phyloP scores from a whole-genome alignment of 805 yeast species.

The Metschnikowia lochheadii region DNA sequence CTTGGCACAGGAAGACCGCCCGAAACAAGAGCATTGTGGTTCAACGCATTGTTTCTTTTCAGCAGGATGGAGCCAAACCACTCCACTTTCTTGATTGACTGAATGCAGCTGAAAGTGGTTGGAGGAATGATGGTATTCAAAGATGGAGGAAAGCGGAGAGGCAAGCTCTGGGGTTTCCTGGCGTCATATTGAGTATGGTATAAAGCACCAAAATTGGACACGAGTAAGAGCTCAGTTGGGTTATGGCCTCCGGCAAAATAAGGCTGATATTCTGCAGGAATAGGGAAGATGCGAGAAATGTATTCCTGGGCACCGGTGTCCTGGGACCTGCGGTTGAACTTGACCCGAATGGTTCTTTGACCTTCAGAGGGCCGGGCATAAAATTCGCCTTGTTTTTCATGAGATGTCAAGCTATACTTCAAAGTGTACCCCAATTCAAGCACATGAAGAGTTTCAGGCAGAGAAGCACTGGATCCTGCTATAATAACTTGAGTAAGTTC shows the following conservation, averaged over 20 bases:
- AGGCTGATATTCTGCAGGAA: conserved; percentile 49
- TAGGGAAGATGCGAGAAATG: conserved; percentile 27
- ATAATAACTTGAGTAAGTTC: conserved; percentile 73
- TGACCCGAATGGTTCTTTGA: conserved; percentile 26
- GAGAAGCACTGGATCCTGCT: conserved; percentile 57
- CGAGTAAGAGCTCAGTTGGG: conserved; percentile 59
- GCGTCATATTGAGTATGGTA: conserved; percentile 25
- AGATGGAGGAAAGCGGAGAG: conserved; percentile 66
- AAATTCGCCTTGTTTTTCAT: conserved; percentile 74
- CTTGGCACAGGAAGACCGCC: conserved; percentile 74
- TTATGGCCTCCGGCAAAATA: conserved; percentile 77
- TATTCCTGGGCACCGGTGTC: conserved; percentile 20
- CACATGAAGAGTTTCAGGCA: conserved; percentile 35
- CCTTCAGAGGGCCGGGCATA: conserved; percentile 57
- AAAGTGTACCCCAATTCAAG: conserved; percentile 81
- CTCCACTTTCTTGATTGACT: conserved; percentile 52
- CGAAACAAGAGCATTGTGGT: conserved; percentile 46
- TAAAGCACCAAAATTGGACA: conserved; percentile 61
- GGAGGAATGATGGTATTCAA: conserved; percentile 76
- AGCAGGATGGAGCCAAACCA: conserved; percentile 67
- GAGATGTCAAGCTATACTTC: conserved; percentile 73
- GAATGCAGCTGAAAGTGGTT: conserved; percentile 51
- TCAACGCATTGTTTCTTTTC: conserved; percentile 34
- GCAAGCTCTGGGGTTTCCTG: conserved; percentile 15
- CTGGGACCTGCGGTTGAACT: conserved; percentile 19